A percentile compares a stretch with the other conserved stretches of the same genome.
Conservation (phyloP, 116 monocot genomes). For the Papilionanthe hybrid region DNA sequence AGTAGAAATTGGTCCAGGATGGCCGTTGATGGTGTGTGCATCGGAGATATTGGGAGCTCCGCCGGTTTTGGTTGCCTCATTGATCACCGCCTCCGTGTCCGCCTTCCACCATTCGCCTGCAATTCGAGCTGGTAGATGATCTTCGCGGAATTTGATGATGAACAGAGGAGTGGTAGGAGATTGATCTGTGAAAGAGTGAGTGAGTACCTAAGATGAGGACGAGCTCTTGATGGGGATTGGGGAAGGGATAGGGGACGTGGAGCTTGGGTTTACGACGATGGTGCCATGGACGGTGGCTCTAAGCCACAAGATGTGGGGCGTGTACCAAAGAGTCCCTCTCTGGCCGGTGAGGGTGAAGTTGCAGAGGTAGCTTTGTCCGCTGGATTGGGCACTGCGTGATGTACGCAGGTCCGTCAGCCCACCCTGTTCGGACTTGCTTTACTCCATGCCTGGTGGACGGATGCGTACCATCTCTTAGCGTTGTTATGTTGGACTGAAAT, state of each 20-base stretch:
- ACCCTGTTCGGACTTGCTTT: constrained; percentile 29
- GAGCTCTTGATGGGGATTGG: constrained; percentile 27
- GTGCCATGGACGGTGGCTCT: constrained; percentile 40
- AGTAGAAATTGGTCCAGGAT: constrained; percentile 39
- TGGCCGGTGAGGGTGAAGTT: constrained; percentile 45
- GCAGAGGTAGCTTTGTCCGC: constrained; percentile 34
- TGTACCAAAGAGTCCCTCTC: constrained; percentile 45
- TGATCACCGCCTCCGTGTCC: constrained; percentile 56
- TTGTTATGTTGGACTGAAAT: too few species aligned
- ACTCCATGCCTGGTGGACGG: constrained; percentile 37
- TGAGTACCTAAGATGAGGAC: constrained; percentile 29
- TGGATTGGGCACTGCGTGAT: constrained; percentile 50
- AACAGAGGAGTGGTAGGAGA: not conserved
- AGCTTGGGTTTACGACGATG: constrained; percentile 38
- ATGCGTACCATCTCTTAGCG: too few species aligned
- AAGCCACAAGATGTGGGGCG: constrained; percentile 43
- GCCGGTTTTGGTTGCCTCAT: constrained; percentile 42
- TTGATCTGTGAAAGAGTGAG: not conserved
- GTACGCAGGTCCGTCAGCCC: constrained; percentile 52
- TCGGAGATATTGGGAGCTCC: constrained; percentile 57
- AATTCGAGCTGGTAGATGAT: not conserved
- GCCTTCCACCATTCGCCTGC: constrained; percentile 79
- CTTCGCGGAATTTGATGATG: not conserved
- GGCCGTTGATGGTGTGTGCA: constrained; percentile 52
- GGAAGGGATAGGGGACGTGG: constrained; percentile 38